Evolutionary conservation across 1,284 basidiomycete species (phyloP), one percentile per base, ranked within the genome.

Genomic region (Termitomyces sp.): DNA sequence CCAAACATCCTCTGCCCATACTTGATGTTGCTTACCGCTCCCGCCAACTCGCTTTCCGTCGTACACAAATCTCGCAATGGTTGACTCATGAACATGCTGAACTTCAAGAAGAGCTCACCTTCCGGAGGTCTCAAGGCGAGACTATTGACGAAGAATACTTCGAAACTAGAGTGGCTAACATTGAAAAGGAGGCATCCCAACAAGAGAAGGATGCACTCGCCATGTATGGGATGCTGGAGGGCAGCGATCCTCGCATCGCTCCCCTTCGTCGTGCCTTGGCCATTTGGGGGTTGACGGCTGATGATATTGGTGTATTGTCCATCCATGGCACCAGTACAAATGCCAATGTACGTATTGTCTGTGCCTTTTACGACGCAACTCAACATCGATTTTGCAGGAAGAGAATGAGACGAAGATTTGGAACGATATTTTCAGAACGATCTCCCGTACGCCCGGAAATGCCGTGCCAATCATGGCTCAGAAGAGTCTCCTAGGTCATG

Each of bases 361-460:
- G 24, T 43, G 8, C 26, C 24, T 31, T 46, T 54, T 26, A 7
- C 9, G 19, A 19, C 47, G 24, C 28, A 13, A 5, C 48, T 47
- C 40, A 24, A 55, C 10, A 40, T 31, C 46, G 5, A 42, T 17
- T n/a, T 41, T 61, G 44, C 56, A 84, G 81, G 95, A 99, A 81
- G 92, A 95, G 77, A 99, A 99, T 72, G 96, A 99, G 79, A 94
- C 92, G 6, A 86, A 88, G 63, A 94, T 98, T 57, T 98, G 96
- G 90, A 94, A 98, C 71, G 86, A 93, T 62, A 87, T 98, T 68
- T 92, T 99, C 73, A 84, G 83, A 39, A 83, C 85, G 54, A 88
- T 98, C 64, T 86, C 86, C 51, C 90, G 97, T 59, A 92, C 93
- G 13, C 83, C 86, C 47, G 94, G 94, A 55, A 98, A 98, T 69